These are phyloP conservation scores for Durusdinium trenchii DNA, from an alignment of 73 alveolate genomes.

Conservation along the genomic window DNA sequence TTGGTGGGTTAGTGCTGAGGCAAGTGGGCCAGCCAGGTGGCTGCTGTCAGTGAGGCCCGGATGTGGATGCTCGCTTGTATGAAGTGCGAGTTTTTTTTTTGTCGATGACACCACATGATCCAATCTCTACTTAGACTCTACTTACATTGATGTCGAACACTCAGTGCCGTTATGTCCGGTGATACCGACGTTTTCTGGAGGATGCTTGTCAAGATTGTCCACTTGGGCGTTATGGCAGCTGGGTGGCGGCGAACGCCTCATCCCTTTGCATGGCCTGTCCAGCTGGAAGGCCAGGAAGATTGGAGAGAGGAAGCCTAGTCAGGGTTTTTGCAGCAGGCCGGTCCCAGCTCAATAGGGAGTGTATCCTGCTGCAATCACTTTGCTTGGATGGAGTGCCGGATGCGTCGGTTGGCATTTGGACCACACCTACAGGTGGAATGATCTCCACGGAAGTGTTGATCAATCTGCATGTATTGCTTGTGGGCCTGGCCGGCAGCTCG, in stretches of 20 bases:
- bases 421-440: constrained; percentile 40
- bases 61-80: too few species aligned
- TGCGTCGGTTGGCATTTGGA: too few species aligned
- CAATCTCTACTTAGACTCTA: too few species aligned
- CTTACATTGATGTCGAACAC: too few species aligned
- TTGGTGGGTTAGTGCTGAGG: background rate
- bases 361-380: too few species aligned
- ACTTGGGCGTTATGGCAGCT: constrained; percentile 43
- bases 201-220: constrained; percentile 81
- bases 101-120: too few species aligned
- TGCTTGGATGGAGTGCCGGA: too few species aligned
- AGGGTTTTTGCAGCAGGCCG: background rate
- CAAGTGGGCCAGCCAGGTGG: constrained; percentile 10
- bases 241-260: background rate
- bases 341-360: too few species aligned
- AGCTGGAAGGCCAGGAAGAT: constrained; percentile 45
- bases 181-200: background rate
- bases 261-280: constrained; percentile 8
- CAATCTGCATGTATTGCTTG: background rate
- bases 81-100: too few species aligned
- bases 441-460: background rate
- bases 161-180: too few species aligned
- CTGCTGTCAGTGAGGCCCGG: background rate
- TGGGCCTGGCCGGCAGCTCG: background rate
- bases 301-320: background rate